Evolutionary conservation across 176 grass and related monocot species (phyloP).

Genomic region (Neostapfia colusana): DNA sequence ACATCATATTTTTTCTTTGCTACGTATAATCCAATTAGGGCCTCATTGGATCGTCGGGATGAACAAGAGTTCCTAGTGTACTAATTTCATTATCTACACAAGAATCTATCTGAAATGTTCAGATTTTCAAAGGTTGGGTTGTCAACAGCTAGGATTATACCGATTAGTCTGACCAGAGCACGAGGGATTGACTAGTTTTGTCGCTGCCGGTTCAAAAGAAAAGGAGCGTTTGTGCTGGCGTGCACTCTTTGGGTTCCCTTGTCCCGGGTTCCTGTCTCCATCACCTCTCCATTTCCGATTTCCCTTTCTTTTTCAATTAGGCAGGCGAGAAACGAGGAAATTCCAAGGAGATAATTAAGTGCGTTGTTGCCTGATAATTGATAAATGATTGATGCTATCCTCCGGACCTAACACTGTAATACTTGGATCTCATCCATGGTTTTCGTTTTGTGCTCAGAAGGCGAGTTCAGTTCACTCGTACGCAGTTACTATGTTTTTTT

Average conservation of each 20-base stretch:
- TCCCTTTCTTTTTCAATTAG: background rate
- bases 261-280: conserved; percentile 29
- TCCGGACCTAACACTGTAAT: conserved; percentile 26
- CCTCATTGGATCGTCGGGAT: background rate
- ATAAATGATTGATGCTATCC: conserved; percentile 15
- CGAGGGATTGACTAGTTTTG: conserved; percentile 16
- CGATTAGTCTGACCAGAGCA: conserved; percentile 27
- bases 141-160: conserved; percentile 37
- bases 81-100: background rate
- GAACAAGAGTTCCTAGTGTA: background rate
- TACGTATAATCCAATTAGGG: background rate
- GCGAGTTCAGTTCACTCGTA: background rate
- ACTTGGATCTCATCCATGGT: background rate
- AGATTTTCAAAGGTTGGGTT: background rate
- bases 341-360: conserved; percentile 33
- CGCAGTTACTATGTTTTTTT: background rate
- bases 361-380: background rate
- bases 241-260: conserved; percentile 34
- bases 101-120: background rate
- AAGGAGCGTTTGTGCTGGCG: conserved; percentile 42
- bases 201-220: conserved; percentile 10
- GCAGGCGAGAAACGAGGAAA: conserved; percentile 14
- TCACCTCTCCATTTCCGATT: background rate
- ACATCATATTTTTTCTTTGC: background rate
- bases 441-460: background rate